phyloP scores from a whole-genome alignment of 2,329 filamentous ascomycete genomes.

The Microdochium trichocladiopsis region DNA sequence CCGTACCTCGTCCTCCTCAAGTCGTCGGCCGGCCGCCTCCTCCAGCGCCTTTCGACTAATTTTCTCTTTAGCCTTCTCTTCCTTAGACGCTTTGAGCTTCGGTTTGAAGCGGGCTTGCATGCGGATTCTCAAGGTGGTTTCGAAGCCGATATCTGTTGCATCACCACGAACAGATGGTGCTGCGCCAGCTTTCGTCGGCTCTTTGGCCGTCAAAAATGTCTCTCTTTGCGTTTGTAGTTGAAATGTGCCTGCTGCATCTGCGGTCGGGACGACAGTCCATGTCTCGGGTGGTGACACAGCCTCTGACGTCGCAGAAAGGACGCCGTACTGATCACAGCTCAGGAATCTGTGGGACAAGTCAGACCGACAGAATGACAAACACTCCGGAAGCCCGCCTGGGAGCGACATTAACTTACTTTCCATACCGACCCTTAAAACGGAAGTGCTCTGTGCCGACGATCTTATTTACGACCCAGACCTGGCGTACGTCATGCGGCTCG shows the following conservation, averaged over 20 bases:
- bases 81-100: conserved; percentile 67
- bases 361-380: neutral
- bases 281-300: conserved; percentile 81
- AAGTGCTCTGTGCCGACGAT: conserved; percentile 76
- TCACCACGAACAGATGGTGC: conserved; percentile 69
- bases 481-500: conserved; percentile 90
- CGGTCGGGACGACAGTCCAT: conserved; percentile 59
- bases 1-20: conserved; percentile 83
- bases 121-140: conserved; percentile 70
- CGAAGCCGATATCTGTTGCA: conserved; percentile 57
- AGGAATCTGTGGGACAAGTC: conserved; percentile 55
- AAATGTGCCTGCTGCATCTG: conserved; percentile 64
- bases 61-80: conserved; percentile 77
- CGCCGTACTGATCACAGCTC: conserved; percentile 75
- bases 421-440: conserved; percentile 86
- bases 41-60: conserved; percentile 83
- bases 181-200: conserved; percentile 40
- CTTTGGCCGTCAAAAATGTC: conserved; percentile 59
- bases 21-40: conserved; percentile 63
- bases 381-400: neutral
- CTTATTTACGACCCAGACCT: conserved; percentile 88
- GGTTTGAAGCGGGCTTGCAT: conserved; percentile 98
- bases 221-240: conserved; percentile 67
- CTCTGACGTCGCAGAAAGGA: conserved; percentile 68
- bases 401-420: conserved; percentile 47